Conservation (phyloP, 2,329 filamentous ascomycete species). For the Epichloe coenophiala region DNA sequence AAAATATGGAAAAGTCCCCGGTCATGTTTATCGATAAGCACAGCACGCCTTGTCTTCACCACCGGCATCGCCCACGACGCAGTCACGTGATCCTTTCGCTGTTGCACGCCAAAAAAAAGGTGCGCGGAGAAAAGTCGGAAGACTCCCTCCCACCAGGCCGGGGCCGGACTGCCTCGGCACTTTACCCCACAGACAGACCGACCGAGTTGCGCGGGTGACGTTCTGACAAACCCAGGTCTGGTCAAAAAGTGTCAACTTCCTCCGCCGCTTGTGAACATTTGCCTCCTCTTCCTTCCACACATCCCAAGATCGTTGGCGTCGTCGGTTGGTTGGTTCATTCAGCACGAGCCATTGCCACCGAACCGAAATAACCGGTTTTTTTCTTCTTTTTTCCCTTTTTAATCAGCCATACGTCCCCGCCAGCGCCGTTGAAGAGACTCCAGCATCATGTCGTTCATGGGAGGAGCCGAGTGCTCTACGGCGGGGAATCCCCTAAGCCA, state of each 20-base stretch:
- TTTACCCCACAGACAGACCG: constrained; percentile 8
- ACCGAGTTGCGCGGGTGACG: constrained; percentile 7
- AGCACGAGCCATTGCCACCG: background rate
- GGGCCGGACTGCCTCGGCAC: constrained; percentile 11
- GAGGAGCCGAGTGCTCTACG: constrained; percentile 91
- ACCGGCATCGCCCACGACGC: constrained; percentile 11
- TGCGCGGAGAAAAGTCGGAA: no score
- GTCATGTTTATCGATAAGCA: constrained; percentile 20
- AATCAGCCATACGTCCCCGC: background rate
- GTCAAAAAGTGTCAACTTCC: background rate
- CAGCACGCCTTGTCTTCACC: background rate
- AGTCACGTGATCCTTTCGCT: constrained; percentile 19
- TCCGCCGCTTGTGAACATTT: background rate
- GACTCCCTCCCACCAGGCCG: background rate
- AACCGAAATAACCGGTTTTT: no score
- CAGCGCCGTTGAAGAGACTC: background rate
- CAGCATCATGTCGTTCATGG: constrained; percentile 76
- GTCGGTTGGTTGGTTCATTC: background rate
- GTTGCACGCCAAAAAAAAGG: background rate
- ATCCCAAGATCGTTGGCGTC: background rate
- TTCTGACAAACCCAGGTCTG: constrained; percentile 3
- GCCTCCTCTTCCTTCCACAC: background rate
- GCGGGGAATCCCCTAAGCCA: constrained; percentile 94
- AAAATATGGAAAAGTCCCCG: constrained; percentile 10
- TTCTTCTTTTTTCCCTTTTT: background rate